phyloP scores from a whole-genome alignment of 495 filamentous ascomycete species.

The Lepidopterella palustris region DNA sequence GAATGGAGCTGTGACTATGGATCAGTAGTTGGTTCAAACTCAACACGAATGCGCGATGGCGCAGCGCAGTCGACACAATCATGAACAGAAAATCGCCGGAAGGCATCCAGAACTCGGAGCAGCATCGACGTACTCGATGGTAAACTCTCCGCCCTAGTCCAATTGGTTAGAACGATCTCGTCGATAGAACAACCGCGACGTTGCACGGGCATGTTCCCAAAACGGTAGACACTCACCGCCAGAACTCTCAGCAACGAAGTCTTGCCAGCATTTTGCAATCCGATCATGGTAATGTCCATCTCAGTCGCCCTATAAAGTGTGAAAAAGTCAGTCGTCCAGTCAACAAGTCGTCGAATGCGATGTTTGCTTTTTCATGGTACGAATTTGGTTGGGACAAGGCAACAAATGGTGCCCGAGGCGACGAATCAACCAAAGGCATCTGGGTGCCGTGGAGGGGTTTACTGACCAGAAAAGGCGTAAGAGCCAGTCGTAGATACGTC shows the following conservation, averaged over 20 bases:
- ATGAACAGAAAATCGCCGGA: conserved; percentile 15
- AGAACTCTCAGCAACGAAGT: conserved; percentile 90
- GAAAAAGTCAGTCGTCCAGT: conserved; percentile 10
- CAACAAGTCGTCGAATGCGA: neutral
- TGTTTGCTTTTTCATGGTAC: conserved; percentile 24
- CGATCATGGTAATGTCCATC: conserved; percentile 99
- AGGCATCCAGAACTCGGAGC: conserved; percentile 11
- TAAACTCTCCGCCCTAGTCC: conserved; percentile 90
- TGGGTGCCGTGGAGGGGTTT: conserved; percentile 1
- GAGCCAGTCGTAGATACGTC: conserved; percentile 95
- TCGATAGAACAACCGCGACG: conserved; percentile 12
- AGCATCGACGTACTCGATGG: conserved; percentile 77
- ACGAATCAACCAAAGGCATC: conserved; percentile 8
- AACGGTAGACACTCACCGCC: conserved; percentile 59
- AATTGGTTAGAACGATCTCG: conserved; percentile 32
- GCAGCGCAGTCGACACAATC: conserved; percentile 10
- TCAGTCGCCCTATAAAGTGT: conserved; percentile 72
- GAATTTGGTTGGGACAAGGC: conserved; percentile 20
- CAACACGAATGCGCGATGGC: conserved; percentile 5
- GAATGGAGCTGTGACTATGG: conserved; percentile 70
- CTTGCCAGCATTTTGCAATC: conserved; percentile 96
- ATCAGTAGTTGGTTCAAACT: conserved; percentile 27
- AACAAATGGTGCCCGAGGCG: conserved; percentile 19
- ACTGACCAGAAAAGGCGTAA: conserved; percentile 96
- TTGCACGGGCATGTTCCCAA: conserved; percentile 20